A percentile compares a stretch with the other conserved stretches of the same genome.
These are phyloP conservation scores for Sporothrix inflata DNA, from an alignment of 2,329 filamentous ascomycete genomes.

Conservation along the genomic window DNA sequence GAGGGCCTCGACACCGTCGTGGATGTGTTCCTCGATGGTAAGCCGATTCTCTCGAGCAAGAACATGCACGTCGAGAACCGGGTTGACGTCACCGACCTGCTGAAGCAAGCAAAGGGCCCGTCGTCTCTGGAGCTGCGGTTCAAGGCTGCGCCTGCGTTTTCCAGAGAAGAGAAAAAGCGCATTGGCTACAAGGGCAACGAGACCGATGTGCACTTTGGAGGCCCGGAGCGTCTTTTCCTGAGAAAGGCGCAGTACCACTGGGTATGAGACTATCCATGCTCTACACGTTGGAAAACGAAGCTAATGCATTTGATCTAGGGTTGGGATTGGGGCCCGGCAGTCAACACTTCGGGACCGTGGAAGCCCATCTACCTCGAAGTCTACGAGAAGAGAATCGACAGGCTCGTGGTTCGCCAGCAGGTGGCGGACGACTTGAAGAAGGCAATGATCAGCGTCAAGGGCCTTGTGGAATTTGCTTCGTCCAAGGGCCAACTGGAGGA, in stretches of 20 bases:
- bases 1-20: slow-evolving; percentile 68
- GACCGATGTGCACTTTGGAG: slow-evolving; percentile 62
- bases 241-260: slow-evolving; percentile 33
- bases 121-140: not conserved
- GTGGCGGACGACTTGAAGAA: not conserved
- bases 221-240: slow-evolving; percentile 48
- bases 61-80: not conserved
- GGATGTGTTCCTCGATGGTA: slow-evolving; percentile 46
- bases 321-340: slow-evolving; percentile 71
- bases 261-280: not conserved
- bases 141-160: slow-evolving; percentile 50
- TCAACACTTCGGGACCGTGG: slow-evolving; percentile 64
- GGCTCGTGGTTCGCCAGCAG: not conserved
- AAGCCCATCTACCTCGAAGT: slow-evolving; percentile 4
- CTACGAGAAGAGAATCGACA: not conserved
- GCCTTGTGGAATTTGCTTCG: not conserved
- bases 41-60: not conserved
- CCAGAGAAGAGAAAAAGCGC: slow-evolving; percentile 33
- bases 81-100: not conserved
- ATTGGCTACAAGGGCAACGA: slow-evolving; percentile 65
- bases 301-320: slow-evolving; percentile 67
- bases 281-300: not conserved
- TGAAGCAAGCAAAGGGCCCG: not conserved
- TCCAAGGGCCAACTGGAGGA: not conserved
- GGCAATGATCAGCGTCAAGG: not conserved